phyloP scores from a whole-genome alignment of 345 rosid genomes.

The Toxicodendron radicans region DNA sequence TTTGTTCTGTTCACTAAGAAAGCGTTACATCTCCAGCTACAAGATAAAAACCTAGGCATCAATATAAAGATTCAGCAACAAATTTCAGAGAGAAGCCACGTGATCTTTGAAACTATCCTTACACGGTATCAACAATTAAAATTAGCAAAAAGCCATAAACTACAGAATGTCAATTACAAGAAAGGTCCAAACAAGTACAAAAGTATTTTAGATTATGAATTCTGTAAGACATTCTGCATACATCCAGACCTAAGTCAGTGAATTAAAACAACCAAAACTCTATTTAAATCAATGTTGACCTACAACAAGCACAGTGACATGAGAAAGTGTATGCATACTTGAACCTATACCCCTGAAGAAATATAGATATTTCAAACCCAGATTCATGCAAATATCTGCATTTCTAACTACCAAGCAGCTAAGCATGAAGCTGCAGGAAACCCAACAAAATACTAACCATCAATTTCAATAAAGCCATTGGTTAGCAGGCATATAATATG shows the following conservation, averaged over 20 bases:
- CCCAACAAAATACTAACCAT: background rate
- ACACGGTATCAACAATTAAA: background rate
- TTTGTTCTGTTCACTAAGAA: background rate
- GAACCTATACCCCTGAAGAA: too few relatives aligned
- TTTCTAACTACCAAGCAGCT: background rate
- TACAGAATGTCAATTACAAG: background rate
- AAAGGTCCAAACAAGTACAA: background rate
- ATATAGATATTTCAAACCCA: background rate
- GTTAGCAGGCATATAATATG: conserved; percentile 1
- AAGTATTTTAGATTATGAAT: background rate
- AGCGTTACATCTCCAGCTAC: background rate
- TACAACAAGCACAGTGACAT: background rate
- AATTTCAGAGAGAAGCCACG: background rate
- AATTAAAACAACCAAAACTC: background rate
- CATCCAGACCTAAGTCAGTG: background rate
- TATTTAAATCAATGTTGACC: background rate
- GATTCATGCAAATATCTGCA: background rate
- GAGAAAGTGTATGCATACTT: background rate
- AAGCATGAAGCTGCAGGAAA: background rate
- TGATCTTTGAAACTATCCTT: background rate
- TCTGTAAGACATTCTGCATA: background rate
- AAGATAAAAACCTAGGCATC: background rate
- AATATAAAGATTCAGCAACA: background rate
- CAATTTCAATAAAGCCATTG: background rate
- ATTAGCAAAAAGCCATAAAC: background rate